phyloP scores from a whole-genome alignment of 1,284 basidiomycete genomes.

The Trametes sp. region DNA sequence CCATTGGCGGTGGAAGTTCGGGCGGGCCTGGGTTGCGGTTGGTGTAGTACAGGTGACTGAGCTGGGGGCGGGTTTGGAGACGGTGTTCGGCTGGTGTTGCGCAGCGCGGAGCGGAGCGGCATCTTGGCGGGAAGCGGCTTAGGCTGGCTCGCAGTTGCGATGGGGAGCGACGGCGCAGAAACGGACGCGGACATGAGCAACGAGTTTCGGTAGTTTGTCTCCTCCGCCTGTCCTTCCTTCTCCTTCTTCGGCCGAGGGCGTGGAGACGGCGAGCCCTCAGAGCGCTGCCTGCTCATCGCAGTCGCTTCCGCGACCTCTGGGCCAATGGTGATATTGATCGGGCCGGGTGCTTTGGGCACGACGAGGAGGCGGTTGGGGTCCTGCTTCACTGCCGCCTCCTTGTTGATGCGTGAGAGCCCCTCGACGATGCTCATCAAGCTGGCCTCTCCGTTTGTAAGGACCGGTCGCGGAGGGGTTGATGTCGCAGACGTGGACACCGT shows the following conservation, averaged over 20 bases:
- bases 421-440: slow-evolving; percentile 77
- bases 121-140: slow-evolving; percentile 42
- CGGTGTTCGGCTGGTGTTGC: slow-evolving; percentile 58
- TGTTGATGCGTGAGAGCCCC: slow-evolving; percentile 56
- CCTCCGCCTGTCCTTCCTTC: slow-evolving; percentile 19
- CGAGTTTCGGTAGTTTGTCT: slow-evolving; percentile 28
- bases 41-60: slow-evolving; percentile 49
- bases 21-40: background rate
- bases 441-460: slow-evolving; percentile 36
- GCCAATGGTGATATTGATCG: slow-evolving; percentile 30
- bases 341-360: slow-evolving; percentile 49
- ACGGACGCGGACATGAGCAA: slow-evolving; percentile 31
- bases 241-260: slow-evolving; percentile 14
- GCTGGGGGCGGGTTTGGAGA: slow-evolving; percentile 67
- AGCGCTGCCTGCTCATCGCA: background rate
- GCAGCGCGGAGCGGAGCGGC: slow-evolving; percentile 70
- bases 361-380: slow-evolving; percentile 42
- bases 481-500: slow-evolving; percentile 24
- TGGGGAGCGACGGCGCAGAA: slow-evolving; percentile 32
- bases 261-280: slow-evolving; percentile 9
- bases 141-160: slow-evolving; percentile 13
- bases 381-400: slow-evolving; percentile 34
- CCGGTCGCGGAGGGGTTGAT: slow-evolving; percentile 12
- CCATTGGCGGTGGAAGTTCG: slow-evolving; percentile 56
- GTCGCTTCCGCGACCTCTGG: slow-evolving; percentile 21